Evolutionary conservation across 2,329 filamentous ascomycete genomes (phyloP), one percentile per base, ranked within the genome.

Genomic region (Aspergillus clavatus): DNA sequence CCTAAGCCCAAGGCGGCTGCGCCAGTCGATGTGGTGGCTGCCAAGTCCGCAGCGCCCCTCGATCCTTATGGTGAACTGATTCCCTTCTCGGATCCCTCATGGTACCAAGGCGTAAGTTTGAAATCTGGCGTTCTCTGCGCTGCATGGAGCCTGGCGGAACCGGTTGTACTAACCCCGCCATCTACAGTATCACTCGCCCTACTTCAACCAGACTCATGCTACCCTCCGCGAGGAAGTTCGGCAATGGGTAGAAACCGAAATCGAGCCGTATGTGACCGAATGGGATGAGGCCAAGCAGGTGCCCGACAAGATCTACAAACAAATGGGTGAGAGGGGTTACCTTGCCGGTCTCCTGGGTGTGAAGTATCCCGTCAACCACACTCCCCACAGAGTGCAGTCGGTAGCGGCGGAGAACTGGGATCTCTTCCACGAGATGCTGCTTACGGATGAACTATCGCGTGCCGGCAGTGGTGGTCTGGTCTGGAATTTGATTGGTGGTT

Each of bases 241-340:
- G 62, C 80, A 89, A 74, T 98, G 90, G 90, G 81, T 98, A 45
- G 87, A 95, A 50, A 80, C 77, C 45, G 87, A 89, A 59, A 84
- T 97, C 66, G 89, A 95, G 75, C 91, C 93, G 18, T 79, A 91
- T 59, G 88, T 97, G 45, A 86, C 83, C 31, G 93, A 98, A 68
- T 98, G 93, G 93, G 93, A 98, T 58, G 93, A 97, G 77, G 87
- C 84, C 59, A 94, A 89, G 75, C 81, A 84, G 64, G 89, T 97
- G 1, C 91, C 93, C 0, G 82, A 87, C 37, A 79, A 82, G 57
- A 87, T 98, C 62, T 98, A 95, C 80, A 91, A 95, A 74, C 83
- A 93, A 66, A 93, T 96, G 85, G 93, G 93, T 46, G 84, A 89
- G 53, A 82, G 87, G 37, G 93, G 93, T 31, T 98, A 96, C 66